Percentiles rank a stretch among this genome's conserved stretches.
Conservation (phyloP, 2,329 filamentous ascomycete genomes). For the Colletotrichum brevisporum region DNA sequence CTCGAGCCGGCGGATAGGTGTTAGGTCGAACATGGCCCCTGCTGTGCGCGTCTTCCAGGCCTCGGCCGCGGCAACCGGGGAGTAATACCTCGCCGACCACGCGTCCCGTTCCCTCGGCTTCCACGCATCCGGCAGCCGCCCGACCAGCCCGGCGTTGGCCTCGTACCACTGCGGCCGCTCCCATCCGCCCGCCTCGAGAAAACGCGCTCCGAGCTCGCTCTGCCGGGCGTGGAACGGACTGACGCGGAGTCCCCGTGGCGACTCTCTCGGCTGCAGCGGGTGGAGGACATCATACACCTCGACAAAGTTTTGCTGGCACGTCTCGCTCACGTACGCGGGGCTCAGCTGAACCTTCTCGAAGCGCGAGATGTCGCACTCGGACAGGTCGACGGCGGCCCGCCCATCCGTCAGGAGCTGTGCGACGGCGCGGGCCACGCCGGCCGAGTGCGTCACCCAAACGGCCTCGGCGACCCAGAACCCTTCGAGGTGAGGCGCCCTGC, state of each 20-base stretch:
- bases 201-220: slow-evolving; percentile 68
- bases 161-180: slow-evolving; percentile 76
- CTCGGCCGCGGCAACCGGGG: slow-evolving; percentile 70
- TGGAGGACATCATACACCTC: slow-evolving; percentile 77
- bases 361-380: slow-evolving; percentile 71
- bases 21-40: slow-evolving; percentile 75
- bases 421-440: slow-evolving; percentile 72
- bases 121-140: slow-evolving; percentile 67
- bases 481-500: slow-evolving; percentile 69
- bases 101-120: slow-evolving; percentile 67
- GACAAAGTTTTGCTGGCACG: slow-evolving; percentile 72
- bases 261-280: slow-evolving; percentile 69
- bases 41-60: slow-evolving; percentile 76
- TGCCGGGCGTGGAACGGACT: slow-evolving; percentile 72
- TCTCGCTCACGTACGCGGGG: slow-evolving; percentile 69
- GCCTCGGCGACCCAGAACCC: slow-evolving; percentile 76
- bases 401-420: slow-evolving; percentile 72
- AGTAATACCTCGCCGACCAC: slow-evolving; percentile 71
- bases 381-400: slow-evolving; percentile 67
- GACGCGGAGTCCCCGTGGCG: slow-evolving; percentile 70
- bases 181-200: slow-evolving; percentile 73
- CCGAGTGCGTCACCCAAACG: slow-evolving; percentile 77
- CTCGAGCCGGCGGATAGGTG: slow-evolving; percentile 70
- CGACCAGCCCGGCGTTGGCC: slow-evolving; percentile 65
- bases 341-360: slow-evolving; percentile 74